Conservation (phyloP, 345 rosid species). For the Salix purpurea region DNA sequence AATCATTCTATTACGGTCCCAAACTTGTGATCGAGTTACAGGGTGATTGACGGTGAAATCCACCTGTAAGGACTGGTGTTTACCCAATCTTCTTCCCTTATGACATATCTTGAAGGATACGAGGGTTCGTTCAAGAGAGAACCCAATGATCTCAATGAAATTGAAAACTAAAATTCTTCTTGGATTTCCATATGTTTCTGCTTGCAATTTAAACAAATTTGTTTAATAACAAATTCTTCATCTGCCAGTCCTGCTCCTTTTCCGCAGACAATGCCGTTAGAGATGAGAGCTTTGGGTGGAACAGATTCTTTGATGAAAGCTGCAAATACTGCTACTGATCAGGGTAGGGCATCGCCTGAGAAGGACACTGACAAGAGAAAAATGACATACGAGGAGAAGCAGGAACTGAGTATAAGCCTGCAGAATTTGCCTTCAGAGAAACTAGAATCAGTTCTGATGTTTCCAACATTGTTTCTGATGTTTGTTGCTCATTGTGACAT, state of each 20-base stretch:
- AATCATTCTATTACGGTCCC: too few relatives aligned
- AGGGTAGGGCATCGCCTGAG: slow-evolving; percentile 34
- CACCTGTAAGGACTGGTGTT: too few relatives aligned
- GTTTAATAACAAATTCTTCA: too few relatives aligned
- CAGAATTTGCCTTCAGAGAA: slow-evolving; percentile 74
- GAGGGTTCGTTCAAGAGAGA: too few relatives aligned
- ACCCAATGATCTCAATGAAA: too few relatives aligned
- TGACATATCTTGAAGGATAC: too few relatives aligned
- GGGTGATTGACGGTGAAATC: too few relatives aligned
- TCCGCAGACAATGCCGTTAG: slow-evolving; percentile 11
- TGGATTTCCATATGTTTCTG: rapidly evolving
- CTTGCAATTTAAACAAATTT: too few relatives aligned
- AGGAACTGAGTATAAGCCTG: slow-evolving; percentile 60
- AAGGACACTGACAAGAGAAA: slow-evolving; percentile 41
- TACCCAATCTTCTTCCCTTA: too few relatives aligned
- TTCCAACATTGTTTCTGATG: not conserved
- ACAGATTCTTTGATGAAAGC: slow-evolving; percentile 37
- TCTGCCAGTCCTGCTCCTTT: slow-evolving; percentile 8
- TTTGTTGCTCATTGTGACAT: not conserved
- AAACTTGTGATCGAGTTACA: too few relatives aligned
- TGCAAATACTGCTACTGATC: not conserved
- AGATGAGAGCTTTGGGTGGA: slow-evolving; percentile 34
- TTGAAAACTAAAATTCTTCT: too few relatives aligned
- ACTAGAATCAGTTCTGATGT: slow-evolving; percentile 38
- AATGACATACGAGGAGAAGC: slow-evolving; percentile 84